Percentiles rank a stretch among this genome's conserved stretches.
Evolutionary conservation across 345 rosid species (phyloP).

Genomic region (Anacardium occidentale): DNA sequence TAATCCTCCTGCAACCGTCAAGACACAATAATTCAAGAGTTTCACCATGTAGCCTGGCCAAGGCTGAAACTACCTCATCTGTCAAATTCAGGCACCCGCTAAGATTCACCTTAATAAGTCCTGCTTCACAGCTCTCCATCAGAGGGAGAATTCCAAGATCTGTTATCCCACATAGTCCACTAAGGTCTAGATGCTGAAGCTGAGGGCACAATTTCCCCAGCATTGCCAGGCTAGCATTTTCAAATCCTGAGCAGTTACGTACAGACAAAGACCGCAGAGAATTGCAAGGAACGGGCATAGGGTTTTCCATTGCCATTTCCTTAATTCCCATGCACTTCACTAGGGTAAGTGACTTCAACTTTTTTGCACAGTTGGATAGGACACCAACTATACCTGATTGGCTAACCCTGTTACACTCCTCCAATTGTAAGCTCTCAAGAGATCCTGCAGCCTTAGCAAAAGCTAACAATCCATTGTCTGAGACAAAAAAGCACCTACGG

Average conservation of each 20-base stretch:
- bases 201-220: conserved; percentile 63
- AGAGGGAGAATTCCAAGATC: conserved; percentile 61
- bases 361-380: conserved; percentile 46
- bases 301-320: conserved; percentile 36
- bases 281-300: conserved; percentile 33
- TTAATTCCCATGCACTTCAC: conserved; percentile 65
- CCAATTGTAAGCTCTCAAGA: conserved; percentile 71
- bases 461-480: conserved; percentile 55
- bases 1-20: conserved; percentile 65
- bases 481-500: conserved; percentile 58
- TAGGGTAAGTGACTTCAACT: conserved; percentile 51
- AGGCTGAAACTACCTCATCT: conserved; percentile 41
- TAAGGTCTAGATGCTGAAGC: conserved; percentile 61
- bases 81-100: conserved; percentile 60
- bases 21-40: conserved; percentile 61
- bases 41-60: conserved; percentile 54
- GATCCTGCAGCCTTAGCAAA: conserved; percentile 50
- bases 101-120: conserved; percentile 62
- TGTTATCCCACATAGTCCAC: conserved; percentile 53
- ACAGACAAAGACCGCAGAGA: conserved; percentile 58
- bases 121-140: conserved; percentile 46
- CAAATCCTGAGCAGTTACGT: conserved; percentile 66
- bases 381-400: conserved; percentile 48
- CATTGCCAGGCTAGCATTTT: conserved; percentile 51
- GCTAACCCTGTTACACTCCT: conserved; percentile 58